phyloP scores from a whole-genome alignment of 805 yeast genomes.

The Yarrowia divulgata region DNA sequence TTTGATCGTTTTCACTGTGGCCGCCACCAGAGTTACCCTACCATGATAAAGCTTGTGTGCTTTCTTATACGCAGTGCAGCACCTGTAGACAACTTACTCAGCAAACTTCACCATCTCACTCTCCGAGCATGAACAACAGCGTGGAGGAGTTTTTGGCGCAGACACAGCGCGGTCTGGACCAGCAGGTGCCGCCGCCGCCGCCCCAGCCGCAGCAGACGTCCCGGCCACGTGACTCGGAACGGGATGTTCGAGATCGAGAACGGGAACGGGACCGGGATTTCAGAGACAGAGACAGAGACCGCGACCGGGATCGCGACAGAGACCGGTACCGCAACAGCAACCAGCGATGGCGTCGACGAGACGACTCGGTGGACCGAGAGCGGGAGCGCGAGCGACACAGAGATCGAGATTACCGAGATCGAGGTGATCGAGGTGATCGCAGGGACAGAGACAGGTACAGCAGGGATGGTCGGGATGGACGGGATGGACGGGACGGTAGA shows the following conservation, averaged over 20 bases:
- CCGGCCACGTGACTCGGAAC: slow-evolving; percentile 1
- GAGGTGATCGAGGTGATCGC: slow-evolving; percentile 39
- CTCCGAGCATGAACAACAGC: slow-evolving; percentile 20
- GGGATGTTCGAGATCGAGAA: slow-evolving; percentile 30
- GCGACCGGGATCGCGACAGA: slow-evolving; percentile 14
- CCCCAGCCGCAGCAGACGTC: no score
- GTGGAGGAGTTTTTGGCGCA: slow-evolving; percentile 39
- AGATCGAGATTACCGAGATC: slow-evolving; percentile 40
- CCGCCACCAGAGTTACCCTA: slow-evolving; percentile 19
- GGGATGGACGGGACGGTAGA: neutral
- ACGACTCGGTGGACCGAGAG: slow-evolving; percentile 31
- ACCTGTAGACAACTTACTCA: neutral
- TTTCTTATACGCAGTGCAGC: no score
- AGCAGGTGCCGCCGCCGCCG: neutral
- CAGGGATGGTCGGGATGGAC: neutral
- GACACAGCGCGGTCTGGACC: slow-evolving; percentile 19
- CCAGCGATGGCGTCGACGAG: slow-evolving; percentile 27
- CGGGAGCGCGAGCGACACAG: slow-evolving; percentile 27
- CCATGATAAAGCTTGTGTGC: neutral
- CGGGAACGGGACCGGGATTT: slow-evolving; percentile 28
- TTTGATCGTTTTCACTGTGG: no score
- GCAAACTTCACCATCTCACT: neutral
- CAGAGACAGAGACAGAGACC: slow-evolving; percentile 34
- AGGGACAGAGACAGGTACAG: slow-evolving; percentile 7
- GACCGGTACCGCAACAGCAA: slow-evolving; percentile 10